These are phyloP conservation scores for Amylocystis lapponica DNA, from an alignment of 768 basidiomycete genomes.

Conservation along the genomic window DNA sequence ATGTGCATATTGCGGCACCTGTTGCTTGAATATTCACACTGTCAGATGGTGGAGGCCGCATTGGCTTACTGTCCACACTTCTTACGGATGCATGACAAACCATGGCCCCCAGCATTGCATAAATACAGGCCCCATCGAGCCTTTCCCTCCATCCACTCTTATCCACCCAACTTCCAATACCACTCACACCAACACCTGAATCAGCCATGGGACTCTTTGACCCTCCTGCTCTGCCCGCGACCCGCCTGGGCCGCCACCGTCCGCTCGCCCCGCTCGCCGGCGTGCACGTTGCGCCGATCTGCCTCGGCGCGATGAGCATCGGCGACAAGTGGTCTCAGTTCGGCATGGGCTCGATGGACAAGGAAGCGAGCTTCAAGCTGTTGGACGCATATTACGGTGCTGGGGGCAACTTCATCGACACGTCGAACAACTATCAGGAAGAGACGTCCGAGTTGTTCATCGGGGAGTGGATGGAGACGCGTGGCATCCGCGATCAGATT, in stretches of 20 bases:
- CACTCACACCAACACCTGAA: too few relatives aligned
- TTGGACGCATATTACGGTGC: conserved; percentile 21
- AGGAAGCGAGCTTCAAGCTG: conserved; percentile 30
- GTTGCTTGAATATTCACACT: too few relatives aligned
- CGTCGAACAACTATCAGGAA: conserved; percentile 32
- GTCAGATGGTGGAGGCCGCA: too few relatives aligned
- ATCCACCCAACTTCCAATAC: too few relatives aligned
- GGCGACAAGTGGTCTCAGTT: conserved; percentile 30
- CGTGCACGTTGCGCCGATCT: conserved; percentile 32
- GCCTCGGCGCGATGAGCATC: conserved; percentile 33
- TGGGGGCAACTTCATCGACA: conserved; percentile 30
- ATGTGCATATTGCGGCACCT: too few relatives aligned
- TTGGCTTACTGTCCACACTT: too few relatives aligned
- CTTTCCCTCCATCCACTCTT: too few relatives aligned
- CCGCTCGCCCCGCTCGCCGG: conserved; percentile 29
- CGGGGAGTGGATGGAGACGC: conserved; percentile 40
- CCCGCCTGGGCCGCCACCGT: conserved; percentile 26
- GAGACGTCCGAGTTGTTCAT: conserved; percentile 32
- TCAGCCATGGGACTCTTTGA: conserved; percentile 5
- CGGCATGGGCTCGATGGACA: conserved; percentile 28
- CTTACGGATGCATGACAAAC: too few relatives aligned
- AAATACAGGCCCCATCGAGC: too few relatives aligned
- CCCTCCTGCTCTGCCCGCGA: conserved; percentile 11
- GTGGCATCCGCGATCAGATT: conserved; percentile 37
- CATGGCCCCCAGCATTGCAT: too few relatives aligned